Conservation (phyloP, 75 land plant genomes). For the Cunninghamia lanceolata region DNA sequence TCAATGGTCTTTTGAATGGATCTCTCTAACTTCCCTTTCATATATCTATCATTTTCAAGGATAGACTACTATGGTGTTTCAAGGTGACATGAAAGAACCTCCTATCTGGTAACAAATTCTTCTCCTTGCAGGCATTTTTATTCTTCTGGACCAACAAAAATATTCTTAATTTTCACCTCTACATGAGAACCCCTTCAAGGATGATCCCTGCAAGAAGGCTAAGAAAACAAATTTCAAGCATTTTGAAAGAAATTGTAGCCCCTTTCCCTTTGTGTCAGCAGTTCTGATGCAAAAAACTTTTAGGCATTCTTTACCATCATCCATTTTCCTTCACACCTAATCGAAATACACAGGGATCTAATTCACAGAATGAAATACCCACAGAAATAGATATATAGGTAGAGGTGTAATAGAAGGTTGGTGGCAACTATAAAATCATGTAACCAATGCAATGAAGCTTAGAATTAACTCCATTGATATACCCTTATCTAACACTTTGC, state of each 20-base stretch:
- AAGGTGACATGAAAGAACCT: constrained; percentile 49
- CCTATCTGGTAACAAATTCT: constrained; percentile 48
- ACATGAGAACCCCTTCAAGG: constrained; percentile 42
- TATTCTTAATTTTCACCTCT: constrained; percentile 74
- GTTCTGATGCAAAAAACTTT: constrained; percentile 82
- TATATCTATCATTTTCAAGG: constrained; percentile 74
- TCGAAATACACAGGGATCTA: background rate
- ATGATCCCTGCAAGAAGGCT: constrained; percentile 33
- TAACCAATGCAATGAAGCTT: background rate
- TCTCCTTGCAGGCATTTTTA: constrained; percentile 16
- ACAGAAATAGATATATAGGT: background rate
- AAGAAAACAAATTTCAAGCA: constrained; percentile 42
- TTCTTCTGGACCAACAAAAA: constrained; percentile 48
- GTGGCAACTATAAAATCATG: too few relatives aligned
- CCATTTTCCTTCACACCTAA: background rate
- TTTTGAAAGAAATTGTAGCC: constrained; percentile 72
- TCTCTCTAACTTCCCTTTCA: too few relatives aligned
- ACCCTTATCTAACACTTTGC: too few relatives aligned
- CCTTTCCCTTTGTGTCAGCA: constrained; percentile 79
- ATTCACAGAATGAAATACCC: background rate
- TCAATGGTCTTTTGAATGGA: too few relatives aligned
- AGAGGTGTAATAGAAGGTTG: too few relatives aligned
- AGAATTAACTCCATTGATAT: background rate
- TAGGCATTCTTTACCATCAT: background rate
- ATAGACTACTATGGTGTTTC: constrained; percentile 8